phyloP scores from a whole-genome alignment of 495 filamentous ascomycete genomes.

The Apiosordaria backusii region DNA sequence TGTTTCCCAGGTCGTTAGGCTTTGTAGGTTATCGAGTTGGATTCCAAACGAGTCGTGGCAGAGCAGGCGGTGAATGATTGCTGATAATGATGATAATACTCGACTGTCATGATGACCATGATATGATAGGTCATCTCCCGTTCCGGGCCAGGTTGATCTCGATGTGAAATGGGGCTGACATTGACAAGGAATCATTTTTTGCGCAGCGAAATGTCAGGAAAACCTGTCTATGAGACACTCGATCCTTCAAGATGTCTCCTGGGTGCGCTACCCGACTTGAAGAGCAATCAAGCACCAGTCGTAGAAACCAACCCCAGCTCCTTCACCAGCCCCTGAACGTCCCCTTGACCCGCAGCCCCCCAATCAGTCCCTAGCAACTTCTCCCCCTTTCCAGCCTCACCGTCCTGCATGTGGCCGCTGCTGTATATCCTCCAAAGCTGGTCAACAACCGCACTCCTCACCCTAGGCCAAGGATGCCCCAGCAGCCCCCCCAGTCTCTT shows the following conservation, averaged over 20 bases:
- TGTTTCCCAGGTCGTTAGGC: neutral
- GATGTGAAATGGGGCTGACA: neutral
- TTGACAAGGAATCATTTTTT: neutral
- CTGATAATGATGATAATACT: neutral
- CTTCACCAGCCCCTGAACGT: neutral
- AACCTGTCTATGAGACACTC: neutral
- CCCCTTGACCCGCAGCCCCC: neutral
- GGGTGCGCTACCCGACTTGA: neutral
- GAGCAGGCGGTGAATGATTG: neutral
- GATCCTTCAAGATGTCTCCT: neutral
- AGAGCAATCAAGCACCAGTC: neutral
- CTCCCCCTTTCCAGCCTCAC: slow-evolving; percentile 39
- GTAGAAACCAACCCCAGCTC: slow-evolving; percentile 8
- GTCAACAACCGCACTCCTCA: slow-evolving; percentile 43
- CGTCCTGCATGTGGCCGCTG: slow-evolving; percentile 30
- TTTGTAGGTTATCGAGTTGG: neutral
- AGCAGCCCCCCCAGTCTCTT: slow-evolving; percentile 44
- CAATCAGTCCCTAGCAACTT: neutral
- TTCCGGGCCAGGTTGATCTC: neutral
- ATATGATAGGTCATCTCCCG: neutral
- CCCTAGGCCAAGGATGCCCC: slow-evolving; percentile 47
- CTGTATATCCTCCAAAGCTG: slow-evolving; percentile 43
- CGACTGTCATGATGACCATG: neutral
- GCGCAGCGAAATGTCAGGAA: neutral
- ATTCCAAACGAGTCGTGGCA: neutral